These are phyloP conservation scores for Aspergillus hortae DNA, from an alignment of 2,329 filamentous ascomycete genomes.

Conservation along the genomic window DNA sequence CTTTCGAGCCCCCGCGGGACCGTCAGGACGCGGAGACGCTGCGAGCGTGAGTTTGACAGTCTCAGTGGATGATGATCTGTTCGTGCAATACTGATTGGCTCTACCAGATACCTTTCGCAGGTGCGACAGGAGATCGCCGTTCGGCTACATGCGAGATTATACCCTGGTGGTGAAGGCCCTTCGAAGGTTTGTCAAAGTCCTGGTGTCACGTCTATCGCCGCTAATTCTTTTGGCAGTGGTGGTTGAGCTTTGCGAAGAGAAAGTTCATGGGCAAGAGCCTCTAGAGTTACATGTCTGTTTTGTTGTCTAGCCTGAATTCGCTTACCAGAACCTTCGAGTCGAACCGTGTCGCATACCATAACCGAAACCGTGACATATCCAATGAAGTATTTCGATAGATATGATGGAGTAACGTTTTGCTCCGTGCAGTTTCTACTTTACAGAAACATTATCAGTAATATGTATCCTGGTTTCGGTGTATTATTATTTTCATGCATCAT, in stretches of 20 bases:
- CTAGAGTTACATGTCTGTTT: constrained; percentile 41
- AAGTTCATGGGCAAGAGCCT: constrained; percentile 98
- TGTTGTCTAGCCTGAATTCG: constrained; percentile 10
- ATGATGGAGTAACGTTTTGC: too few relatives aligned
- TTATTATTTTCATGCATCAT: too few relatives aligned
- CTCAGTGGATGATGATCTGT: not conserved
- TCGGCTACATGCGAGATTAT: constrained; percentile 80
- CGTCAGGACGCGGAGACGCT: constrained; percentile 86
- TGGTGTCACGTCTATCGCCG: constrained; percentile 4
- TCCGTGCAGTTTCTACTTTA: too few relatives aligned
- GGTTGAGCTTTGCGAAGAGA: constrained; percentile 97
- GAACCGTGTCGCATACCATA: not conserved
- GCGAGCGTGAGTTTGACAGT: constrained; percentile 62
- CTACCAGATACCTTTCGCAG: constrained; percentile 63
- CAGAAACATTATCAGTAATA: too few relatives aligned
- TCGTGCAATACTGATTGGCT: constrained; percentile 1
- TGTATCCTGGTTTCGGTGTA: too few relatives aligned
- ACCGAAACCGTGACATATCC: not conserved
- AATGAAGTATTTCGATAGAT: too few relatives aligned
- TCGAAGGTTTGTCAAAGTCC: constrained; percentile 50
- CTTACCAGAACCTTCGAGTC: constrained; percentile 14
- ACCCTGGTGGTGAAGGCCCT: constrained; percentile 68
- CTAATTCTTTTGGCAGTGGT: constrained; percentile 67
- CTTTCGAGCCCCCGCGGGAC: constrained; percentile 85
- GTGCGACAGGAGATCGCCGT: constrained; percentile 86